Evolutionary conservation across 202 grass and related monocot genomes (phyloP).

Genomic region (Setaria italica): DNA sequence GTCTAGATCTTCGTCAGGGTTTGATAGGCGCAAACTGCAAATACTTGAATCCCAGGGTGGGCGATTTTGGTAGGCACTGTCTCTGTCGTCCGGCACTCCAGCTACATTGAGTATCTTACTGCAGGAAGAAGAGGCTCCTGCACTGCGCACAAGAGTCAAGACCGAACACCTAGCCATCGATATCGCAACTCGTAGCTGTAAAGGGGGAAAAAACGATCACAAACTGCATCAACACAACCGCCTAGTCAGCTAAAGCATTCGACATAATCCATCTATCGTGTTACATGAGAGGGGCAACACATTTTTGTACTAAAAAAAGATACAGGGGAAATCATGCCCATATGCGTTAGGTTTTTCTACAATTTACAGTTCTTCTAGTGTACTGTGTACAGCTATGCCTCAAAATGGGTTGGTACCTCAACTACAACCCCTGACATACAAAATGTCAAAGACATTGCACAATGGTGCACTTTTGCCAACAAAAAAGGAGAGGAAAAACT

Average conservation of each 20-base stretch:
- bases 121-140: not conserved
- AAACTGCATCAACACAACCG: too few species aligned
- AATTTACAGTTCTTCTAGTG: conserved; percentile 36
- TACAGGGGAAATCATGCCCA: not conserved
- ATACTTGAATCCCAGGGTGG: too few species aligned
- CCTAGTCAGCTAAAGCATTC: not conserved
- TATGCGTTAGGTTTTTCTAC: not conserved
- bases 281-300: not conserved
- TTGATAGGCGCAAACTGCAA: not conserved
- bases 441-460: not conserved
- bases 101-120: not conserved
- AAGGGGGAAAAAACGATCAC: too few species aligned
- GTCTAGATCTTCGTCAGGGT: not conserved
- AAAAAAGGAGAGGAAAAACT: conserved; percentile 3
- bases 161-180: not conserved
- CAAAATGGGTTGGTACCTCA: conserved; percentile 27
- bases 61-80: not conserved
- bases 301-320: not conserved
- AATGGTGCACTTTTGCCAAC: not conserved
- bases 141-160: not conserved
- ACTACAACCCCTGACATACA: conserved; percentile 35
- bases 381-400: conserved; percentile 34
- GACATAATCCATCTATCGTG: not conserved
- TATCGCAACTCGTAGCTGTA: not conserved
- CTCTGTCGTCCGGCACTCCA: too few species aligned